Conservation (phyloP, 148 eudicot genomes). For the Persicaria maculosa region DNA sequence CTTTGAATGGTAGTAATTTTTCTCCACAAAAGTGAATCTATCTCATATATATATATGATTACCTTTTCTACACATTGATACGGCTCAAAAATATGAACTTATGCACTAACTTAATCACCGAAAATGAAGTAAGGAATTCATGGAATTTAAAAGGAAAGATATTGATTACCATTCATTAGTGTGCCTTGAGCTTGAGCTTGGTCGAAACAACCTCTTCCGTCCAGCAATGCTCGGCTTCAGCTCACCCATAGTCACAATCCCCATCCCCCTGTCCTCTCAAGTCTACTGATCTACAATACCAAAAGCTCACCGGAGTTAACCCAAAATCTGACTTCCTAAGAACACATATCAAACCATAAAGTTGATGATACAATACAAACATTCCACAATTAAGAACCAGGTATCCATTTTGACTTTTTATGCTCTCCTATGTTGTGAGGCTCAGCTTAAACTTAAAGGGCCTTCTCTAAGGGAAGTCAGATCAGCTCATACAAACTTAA, state of each 20-base stretch:
- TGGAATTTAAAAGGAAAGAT: background rate
- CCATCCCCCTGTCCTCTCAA: background rate
- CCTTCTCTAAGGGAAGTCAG: background rate
- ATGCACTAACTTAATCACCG: too few species aligned
- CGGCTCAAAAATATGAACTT: too few species aligned
- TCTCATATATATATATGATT: too few species aligned
- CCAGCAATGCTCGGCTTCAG: background rate
- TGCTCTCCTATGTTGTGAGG: too few species aligned
- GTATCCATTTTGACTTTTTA: too few species aligned
- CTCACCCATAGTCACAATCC: background rate
- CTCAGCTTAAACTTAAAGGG: background rate
- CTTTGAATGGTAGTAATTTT: too few species aligned
- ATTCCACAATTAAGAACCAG: too few species aligned
- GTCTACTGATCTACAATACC: background rate
- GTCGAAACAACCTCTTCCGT: background rate
- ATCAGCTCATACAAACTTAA: background rate
- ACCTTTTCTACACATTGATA: too few species aligned
- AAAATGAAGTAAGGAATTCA: too few species aligned
- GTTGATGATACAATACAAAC: background rate
- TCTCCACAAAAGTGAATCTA: too few species aligned
- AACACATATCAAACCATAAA: background rate
- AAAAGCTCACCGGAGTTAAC: too few species aligned
- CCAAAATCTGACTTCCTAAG: background rate
- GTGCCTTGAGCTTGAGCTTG: background rate
- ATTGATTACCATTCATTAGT: background rate